phyloP scores from a whole-genome alignment of 2,329 filamentous ascomycete genomes.

The Colletotrichum truncatum region DNA sequence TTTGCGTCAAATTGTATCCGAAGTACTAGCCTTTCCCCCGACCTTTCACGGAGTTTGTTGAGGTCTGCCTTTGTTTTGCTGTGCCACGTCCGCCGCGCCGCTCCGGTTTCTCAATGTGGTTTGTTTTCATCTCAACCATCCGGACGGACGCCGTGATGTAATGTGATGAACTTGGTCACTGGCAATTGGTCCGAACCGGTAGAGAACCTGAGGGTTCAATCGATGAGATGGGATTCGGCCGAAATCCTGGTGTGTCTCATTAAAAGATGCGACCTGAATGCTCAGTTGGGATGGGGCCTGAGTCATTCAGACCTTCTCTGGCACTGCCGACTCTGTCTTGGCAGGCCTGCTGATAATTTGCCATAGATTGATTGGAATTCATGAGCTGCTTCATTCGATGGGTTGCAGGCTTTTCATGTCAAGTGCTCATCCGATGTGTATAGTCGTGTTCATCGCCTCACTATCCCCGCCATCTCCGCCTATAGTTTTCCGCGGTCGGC shows the following conservation, averaged over 20 bases:
- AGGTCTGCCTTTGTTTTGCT: not conserved
- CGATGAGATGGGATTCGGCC: not conserved
- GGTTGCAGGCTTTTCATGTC: too few species aligned
- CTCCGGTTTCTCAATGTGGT: not conserved
- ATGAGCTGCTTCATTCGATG: too few species aligned
- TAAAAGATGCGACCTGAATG: too few species aligned
- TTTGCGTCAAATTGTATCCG: slow-evolving; percentile 1
- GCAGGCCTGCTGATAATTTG: too few species aligned
- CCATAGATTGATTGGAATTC: too few species aligned
- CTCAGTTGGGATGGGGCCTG: not conserved
- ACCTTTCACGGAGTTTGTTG: not conserved
- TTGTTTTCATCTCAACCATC: not conserved
- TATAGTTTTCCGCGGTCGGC: too few species aligned
- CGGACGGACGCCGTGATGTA: not conserved
- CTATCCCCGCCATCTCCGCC: too few species aligned
- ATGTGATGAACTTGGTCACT: not conserved
- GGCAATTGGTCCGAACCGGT: not conserved
- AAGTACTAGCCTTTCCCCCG: slow-evolving; percentile 4
- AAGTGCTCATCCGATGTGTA: too few species aligned
- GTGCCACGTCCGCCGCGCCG: not conserved
- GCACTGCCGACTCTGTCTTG: too few species aligned
- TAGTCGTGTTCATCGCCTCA: too few species aligned
- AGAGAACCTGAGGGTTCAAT: not conserved
- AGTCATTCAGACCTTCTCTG: too few species aligned
- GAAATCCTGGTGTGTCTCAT: not conserved